These are phyloP conservation scores for Leccinum sublutescens DNA, from an alignment of 768 basidiomycete species.

Conservation along the genomic window DNA sequence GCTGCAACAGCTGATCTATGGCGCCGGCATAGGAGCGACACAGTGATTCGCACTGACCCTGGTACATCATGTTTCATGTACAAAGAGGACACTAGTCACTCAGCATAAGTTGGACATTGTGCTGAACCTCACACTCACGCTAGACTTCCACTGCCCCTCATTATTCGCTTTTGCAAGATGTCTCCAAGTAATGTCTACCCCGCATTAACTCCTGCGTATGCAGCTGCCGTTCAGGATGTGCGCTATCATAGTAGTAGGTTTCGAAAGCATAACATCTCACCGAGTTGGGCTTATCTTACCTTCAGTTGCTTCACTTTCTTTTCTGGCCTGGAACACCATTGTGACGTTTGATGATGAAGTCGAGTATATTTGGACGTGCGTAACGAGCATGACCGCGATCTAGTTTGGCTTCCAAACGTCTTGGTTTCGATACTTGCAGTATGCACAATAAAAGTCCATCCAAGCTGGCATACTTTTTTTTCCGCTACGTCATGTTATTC, in stretches of 20 bases:
- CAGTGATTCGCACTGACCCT: no score
- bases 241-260: neutral
- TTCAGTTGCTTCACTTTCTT: conserved; percentile 12
- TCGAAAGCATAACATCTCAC: neutral
- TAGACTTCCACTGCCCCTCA: no score
- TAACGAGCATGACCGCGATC: neutral
- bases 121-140: no score
- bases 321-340: conserved; percentile 16
- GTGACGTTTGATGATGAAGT: conserved; percentile 20
- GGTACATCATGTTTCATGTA: no score
- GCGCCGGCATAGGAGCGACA: no score
- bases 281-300: neutral
- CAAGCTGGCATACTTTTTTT: conserved; percentile 31
- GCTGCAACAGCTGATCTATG: no score
- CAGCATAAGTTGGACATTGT: no score
- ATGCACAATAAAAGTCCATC: conserved; percentile 21
- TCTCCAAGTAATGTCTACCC: neutral
- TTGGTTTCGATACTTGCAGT: conserved; percentile 9
- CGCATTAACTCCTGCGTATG: neutral
- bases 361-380: conserved; percentile 17
- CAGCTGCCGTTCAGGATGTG: neutral
- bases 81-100: no score
- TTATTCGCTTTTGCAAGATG: neutral
- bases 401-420: neutral
- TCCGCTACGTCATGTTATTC: conserved; percentile 23